Evolutionary conservation across 495 filamentous ascomycete species (phyloP).

Genomic region (Penicillium bovifimosum): DNA sequence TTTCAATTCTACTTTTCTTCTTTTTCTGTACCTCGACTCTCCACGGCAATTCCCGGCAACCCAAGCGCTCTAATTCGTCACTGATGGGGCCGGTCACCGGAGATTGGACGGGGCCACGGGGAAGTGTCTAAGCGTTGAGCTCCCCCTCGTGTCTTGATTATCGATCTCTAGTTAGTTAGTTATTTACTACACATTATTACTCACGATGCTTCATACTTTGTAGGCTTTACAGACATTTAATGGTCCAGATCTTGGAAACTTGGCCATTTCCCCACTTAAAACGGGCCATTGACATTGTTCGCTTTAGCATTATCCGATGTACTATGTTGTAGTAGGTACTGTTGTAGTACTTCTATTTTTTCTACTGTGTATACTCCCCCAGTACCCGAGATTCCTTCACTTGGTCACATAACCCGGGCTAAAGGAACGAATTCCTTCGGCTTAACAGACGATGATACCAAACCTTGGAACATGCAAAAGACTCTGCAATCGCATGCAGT

Average conservation of each 20-base stretch:
- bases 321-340: background rate
- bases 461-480: constrained; percentile 6
- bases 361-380: too few relatives aligned
- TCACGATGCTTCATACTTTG: too few relatives aligned
- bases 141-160: background rate
- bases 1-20: too few relatives aligned
- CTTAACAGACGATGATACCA: constrained; percentile 12
- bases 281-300: constrained; percentile 1
- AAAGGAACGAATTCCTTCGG: background rate
- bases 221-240: background rate
- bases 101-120: constrained; percentile 18
- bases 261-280: background rate
- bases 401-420: background rate
- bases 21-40: background rate
- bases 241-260: background rate
- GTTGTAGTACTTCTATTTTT: background rate
- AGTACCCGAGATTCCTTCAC: background rate
- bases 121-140: constrained; percentile 20
- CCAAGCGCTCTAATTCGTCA: constrained; percentile 8
- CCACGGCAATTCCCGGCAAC: constrained; percentile 23
- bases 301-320: background rate
- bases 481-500: constrained; percentile 9
- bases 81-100: constrained; percentile 16
- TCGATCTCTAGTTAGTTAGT: background rate
- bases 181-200: too few relatives aligned